Evolutionary conservation across 2,329 filamentous ascomycete species (phyloP).

Genomic region (Teratosphaeria destructans): DNA sequence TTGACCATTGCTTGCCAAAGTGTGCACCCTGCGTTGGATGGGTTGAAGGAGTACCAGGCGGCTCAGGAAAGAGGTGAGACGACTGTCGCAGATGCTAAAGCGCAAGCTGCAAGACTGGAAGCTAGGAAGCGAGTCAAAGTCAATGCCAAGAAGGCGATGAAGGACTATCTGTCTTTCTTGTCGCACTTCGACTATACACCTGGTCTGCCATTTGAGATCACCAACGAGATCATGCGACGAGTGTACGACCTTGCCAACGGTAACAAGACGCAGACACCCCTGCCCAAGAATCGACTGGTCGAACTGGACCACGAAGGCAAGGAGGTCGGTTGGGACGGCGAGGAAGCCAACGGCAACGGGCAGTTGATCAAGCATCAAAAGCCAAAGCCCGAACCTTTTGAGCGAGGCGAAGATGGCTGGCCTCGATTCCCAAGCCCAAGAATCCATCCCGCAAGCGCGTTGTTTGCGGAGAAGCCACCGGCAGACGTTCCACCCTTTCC

Average conservation of each 20-base stretch:
- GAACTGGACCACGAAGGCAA: conserved; percentile 18
- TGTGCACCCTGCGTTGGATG: conserved; percentile 48
- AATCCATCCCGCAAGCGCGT: conserved; percentile 47
- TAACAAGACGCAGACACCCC: conserved; percentile 21
- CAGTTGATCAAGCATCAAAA: conserved; percentile 33
- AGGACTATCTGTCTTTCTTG: conserved; percentile 64
- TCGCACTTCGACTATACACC: conserved; percentile 70
- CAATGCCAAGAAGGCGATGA: conserved; percentile 64
- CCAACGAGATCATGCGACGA: conserved; percentile 47
- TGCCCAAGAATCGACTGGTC: conserved; percentile 20
- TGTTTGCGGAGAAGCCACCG: conserved; percentile 62
- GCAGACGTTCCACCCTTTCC: conserved; percentile 59
- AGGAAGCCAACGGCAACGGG: conserved; percentile 9
- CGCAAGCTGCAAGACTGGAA: conserved; percentile 41
- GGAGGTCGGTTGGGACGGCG: conserved; percentile 7
- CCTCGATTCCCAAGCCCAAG: conserved; percentile 40
- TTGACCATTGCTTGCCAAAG: conserved; percentile 59
- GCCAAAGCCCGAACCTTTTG: conserved; percentile 19
- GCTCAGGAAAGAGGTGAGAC: conserved; percentile 23
- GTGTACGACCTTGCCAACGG: conserved; percentile 47
- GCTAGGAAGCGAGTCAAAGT: conserved; percentile 60
- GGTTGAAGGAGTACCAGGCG: conserved; percentile 27
- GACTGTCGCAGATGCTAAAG: conserved; percentile 38
- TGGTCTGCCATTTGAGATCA: conserved; percentile 50
- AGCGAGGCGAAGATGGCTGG: conserved; percentile 29